A percentile compares a stretch with the other conserved stretches of the same genome.
These are phyloP conservation scores for Pterocarpus macrocarpus DNA, from an alignment of 306 rosid species.

Conservation along the genomic window DNA sequence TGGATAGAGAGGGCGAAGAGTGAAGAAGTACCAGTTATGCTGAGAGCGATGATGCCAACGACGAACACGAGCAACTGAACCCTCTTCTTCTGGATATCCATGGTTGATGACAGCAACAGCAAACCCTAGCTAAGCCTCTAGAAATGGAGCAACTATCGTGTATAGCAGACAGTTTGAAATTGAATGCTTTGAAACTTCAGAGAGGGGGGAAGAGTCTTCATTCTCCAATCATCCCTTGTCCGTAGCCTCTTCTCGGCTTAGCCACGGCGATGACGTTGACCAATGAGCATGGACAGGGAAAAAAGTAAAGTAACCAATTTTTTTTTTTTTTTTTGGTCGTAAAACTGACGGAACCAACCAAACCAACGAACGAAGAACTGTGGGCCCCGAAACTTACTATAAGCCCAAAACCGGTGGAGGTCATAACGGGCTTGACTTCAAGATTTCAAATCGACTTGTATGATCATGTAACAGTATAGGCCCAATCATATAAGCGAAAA, in stretches of 20 bases:
- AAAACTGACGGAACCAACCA: no score
- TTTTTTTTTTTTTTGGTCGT: no score
- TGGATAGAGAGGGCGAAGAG: background rate
- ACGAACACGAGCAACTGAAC: slow-evolving; percentile 55
- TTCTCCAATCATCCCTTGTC: slow-evolving; percentile 2
- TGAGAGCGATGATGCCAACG: slow-evolving; percentile 65
- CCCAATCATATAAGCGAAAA: no score
- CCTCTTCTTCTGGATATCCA: slow-evolving; percentile 71
- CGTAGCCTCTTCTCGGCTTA: background rate
- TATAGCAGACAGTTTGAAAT: background rate
- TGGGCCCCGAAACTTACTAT: no score
- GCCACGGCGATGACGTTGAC: slow-evolving; percentile 35
- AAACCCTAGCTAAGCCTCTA: background rate
- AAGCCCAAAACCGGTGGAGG: no score
- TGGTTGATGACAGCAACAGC: slow-evolving; percentile 11
- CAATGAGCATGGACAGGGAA: slow-evolving; percentile 21
- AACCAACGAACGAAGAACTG: no score
- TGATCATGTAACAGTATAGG: no score
- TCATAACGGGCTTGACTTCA: no score
- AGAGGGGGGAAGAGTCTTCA: slow-evolving; percentile 35
- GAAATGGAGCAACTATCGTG: background rate
- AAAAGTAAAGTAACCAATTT: no score
- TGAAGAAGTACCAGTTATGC: slow-evolving; percentile 65
- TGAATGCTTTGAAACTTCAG: slow-evolving; percentile 12
- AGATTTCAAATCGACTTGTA: no score